Evolutionary conservation across 305 asterid genomes (phyloP).

Genomic region (Fraxinus dipetala): DNA sequence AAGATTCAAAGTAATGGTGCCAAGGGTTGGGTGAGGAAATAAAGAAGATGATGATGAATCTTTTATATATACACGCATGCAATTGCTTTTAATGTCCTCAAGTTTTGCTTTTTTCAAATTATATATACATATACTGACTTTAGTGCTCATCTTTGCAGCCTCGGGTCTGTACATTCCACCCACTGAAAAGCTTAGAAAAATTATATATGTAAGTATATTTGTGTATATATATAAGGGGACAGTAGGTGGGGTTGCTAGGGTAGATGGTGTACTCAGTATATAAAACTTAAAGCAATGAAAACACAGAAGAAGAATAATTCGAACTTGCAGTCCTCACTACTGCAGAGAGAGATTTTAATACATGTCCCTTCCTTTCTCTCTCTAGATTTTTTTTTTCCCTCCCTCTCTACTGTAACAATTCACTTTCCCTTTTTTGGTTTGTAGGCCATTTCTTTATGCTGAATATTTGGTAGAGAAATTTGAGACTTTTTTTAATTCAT

Average conservation of each 20-base stretch:
- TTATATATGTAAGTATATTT: neutral
- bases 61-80: slow-evolving; percentile 92
- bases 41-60: slow-evolving; percentile 59
- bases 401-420: neutral
- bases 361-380: slow-evolving; percentile 24
- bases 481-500: neutral
- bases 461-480: neutral
- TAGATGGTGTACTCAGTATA: neutral
- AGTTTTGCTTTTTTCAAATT: slow-evolving; percentile 43
- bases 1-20: slow-evolving; percentile 9
- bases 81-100: slow-evolving; percentile 58
- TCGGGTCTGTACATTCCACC: slow-evolving; percentile 36
- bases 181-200: slow-evolving; percentile 21
- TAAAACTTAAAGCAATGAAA: slow-evolving; percentile 23
- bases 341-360: slow-evolving; percentile 38
- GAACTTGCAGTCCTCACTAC: slow-evolving; percentile 64
- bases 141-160: slow-evolving; percentile 34
- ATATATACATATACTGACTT: slow-evolving; percentile 13
- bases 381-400: neutral
- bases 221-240: neutral
- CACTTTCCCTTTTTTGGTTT: neutral
- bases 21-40: slow-evolving; percentile 21
- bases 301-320: slow-evolving; percentile 51
- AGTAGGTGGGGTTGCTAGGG: neutral
- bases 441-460: neutral